These are phyloP conservation scores for Coccomyxa subellipsoidea DNA, from an alignment of 163 green algal genomes.

Conservation along the genomic window DNA sequence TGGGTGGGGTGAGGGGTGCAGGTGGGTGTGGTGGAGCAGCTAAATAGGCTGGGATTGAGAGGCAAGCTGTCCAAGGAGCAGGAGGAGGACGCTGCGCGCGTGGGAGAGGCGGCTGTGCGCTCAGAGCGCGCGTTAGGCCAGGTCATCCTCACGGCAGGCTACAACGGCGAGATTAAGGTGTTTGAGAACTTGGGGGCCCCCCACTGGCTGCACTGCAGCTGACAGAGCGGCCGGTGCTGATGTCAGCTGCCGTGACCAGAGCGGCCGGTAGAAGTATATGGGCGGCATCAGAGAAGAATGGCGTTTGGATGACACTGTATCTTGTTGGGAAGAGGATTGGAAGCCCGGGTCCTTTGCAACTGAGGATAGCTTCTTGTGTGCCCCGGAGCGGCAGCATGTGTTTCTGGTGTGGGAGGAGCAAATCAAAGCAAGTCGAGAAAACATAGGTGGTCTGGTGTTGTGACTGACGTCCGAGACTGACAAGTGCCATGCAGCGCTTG, in stretches of 20 bases:
- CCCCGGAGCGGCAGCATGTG: too few species aligned
- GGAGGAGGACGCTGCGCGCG: neutral
- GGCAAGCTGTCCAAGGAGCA: constrained; percentile 4
- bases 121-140: neutral
- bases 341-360: too few species aligned
- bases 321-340: too few species aligned
- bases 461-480: too few species aligned
- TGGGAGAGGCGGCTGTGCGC: neutral
- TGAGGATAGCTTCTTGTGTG: too few species aligned
- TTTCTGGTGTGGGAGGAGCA: too few species aligned
- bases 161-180: constrained; percentile 62
- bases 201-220: constrained; percentile 1
- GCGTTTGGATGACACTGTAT: too few species aligned
- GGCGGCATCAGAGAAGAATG: neutral
- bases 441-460: too few species aligned
- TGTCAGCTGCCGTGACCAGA: neutral
- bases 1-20: too few species aligned
- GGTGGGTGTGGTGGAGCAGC: neutral
- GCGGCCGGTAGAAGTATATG: neutral
- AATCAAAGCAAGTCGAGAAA: too few species aligned
- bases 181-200: constrained; percentile 50
- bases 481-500: too few species aligned
- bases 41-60: constrained; percentile 8
- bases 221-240: too few species aligned
- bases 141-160: constrained; percentile 63